Evolutionary conservation across 1,284 basidiomycete species (phyloP).

Genomic region (Fomitopsis pinicola): DNA sequence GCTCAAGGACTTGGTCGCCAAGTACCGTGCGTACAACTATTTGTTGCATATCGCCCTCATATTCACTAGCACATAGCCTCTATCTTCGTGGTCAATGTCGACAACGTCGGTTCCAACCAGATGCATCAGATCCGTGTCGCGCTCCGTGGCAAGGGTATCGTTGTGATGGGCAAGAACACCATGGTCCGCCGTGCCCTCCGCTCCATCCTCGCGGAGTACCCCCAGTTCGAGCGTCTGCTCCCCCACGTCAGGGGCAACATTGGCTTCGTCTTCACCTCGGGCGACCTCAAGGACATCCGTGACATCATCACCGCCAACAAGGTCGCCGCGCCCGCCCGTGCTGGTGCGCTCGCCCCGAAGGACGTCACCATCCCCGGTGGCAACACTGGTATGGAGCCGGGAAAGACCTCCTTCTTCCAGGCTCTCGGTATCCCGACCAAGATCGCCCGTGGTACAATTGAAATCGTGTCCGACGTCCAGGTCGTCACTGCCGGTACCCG

Average conservation of each 20-base stretch:
- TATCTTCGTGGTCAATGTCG: conserved; percentile 99
- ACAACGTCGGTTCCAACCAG: conserved; percentile 99
- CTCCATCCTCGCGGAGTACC: conserved; percentile 83
- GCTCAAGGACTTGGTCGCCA: conserved; percentile 89
- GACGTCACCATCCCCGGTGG: conserved; percentile 92
- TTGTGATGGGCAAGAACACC: conserved; percentile 99
- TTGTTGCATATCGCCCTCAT: background rate
- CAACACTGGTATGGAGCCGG: conserved; percentile 99
- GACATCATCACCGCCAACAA: conserved; percentile 93
- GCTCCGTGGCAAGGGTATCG: conserved; percentile 94
- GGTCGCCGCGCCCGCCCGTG: conserved; percentile 97
- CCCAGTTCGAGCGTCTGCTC: conserved; percentile 94
- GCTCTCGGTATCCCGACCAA: conserved; percentile 99
- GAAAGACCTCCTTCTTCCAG: conserved; percentile 99
- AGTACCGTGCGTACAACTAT: conserved; percentile 67
- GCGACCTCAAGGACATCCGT: conserved; percentile 93
- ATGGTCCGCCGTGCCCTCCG: conserved; percentile 99
- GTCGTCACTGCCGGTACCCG: conserved; percentile 90
- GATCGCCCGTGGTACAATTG: conserved; percentile 99
- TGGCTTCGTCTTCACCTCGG: conserved; percentile 96
- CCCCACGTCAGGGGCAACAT: conserved; percentile 97
- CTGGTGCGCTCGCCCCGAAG: conserved; percentile 92
- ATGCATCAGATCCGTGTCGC: conserved; percentile 98
- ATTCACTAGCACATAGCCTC: conserved; percentile 55
- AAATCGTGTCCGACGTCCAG: conserved; percentile 97